These are phyloP conservation scores for Oleoguttula mirabilis DNA, from an alignment of 495 filamentous ascomycete genomes.

Conservation along the genomic window DNA sequence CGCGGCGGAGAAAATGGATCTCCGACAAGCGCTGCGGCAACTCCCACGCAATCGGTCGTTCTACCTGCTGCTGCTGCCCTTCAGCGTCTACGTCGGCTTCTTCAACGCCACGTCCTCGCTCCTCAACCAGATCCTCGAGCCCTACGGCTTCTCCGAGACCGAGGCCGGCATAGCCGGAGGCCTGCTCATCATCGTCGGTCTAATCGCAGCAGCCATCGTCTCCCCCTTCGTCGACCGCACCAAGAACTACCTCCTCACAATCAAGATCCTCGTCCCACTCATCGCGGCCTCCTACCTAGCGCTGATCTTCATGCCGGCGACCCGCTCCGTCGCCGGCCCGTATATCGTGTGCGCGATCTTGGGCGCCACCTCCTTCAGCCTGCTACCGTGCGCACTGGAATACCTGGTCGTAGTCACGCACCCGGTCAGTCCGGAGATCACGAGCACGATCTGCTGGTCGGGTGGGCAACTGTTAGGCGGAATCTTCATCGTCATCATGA, in stretches of 20 bases:
- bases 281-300: slow-evolving; percentile 58
- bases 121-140: slow-evolving; percentile 77
- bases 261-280: slow-evolving; percentile 65
- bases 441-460: slow-evolving; percentile 69
- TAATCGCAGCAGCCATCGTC: slow-evolving; percentile 60
- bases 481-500: slow-evolving; percentile 70
- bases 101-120: slow-evolving; percentile 88
- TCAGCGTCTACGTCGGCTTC: slow-evolving; percentile 73
- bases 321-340: slow-evolving; percentile 53
- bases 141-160: slow-evolving; percentile 66
- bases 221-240: slow-evolving; percentile 75
- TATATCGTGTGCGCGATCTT: slow-evolving; percentile 57
- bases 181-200: slow-evolving; percentile 78
- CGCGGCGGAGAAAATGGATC: slow-evolving; percentile 33
- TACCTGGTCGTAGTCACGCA: slow-evolving; percentile 76
- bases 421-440: slow-evolving; percentile 78
- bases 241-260: slow-evolving; percentile 62
- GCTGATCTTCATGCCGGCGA: slow-evolving; percentile 70
- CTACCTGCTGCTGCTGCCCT: slow-evolving; percentile 65
- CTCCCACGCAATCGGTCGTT: slow-evolving; percentile 45
- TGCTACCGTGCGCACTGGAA: slow-evolving; percentile 79
- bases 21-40: slow-evolving; percentile 37
- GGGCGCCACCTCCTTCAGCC: slow-evolving; percentile 65
- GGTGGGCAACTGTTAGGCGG: slow-evolving; percentile 71
- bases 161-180: slow-evolving; percentile 84